Base-by-base conservation (phyloP, 192 early-diverging fungal species). In the Gryganskiella cystojenkinii region DNA sequence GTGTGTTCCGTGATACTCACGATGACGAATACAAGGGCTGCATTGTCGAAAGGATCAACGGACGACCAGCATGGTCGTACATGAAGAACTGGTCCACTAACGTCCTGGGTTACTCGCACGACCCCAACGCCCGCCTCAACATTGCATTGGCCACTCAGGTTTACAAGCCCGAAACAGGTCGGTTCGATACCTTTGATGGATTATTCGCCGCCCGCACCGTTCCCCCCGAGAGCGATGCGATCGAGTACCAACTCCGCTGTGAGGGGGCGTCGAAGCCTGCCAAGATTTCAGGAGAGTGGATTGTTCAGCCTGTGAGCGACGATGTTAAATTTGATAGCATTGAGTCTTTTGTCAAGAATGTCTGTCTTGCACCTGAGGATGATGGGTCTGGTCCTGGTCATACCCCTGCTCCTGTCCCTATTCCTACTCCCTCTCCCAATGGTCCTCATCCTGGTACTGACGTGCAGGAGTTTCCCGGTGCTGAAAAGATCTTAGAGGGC, bases 61-160 rank as follows among this genome's bases (percentile, higher is more conserved):
- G 71, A 17, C n/a, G 20, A n/a, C n/a, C n/a, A n/a, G n/a, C n/a
- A 4, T 55, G 47, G 40, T 2, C 50, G 0, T 55, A 55, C 19
- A 59, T 75, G 15, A 54, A 58, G 10, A 0, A 35, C 0, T 75
- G 40, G 56, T 24, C 71, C 19, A 50, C 50, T 25, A 43, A 61
- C 17, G 34, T 27, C 4, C 7, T 54, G 0, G 50, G 57, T 15
- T 40, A 54, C 55, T 75, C 71, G 1, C 66, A 61, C 20, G 71
- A 75, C 43, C 55, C 52, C 43, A 58, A 58, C 5, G 64, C 54
- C 19, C 64, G 71, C 15, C 30, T 67, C 19, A 75, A 75, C 27
- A 13, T 46, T 14, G 71, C 71, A 11, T 34, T 75, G 19, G 58
- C 51, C 4, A 42, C 30, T 2, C 44, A 33, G 34, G 3, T 8